Evolutionary conservation across 1,284 basidiomycete species (phyloP).

Genomic region (Xerocomus amazonicus): DNA sequence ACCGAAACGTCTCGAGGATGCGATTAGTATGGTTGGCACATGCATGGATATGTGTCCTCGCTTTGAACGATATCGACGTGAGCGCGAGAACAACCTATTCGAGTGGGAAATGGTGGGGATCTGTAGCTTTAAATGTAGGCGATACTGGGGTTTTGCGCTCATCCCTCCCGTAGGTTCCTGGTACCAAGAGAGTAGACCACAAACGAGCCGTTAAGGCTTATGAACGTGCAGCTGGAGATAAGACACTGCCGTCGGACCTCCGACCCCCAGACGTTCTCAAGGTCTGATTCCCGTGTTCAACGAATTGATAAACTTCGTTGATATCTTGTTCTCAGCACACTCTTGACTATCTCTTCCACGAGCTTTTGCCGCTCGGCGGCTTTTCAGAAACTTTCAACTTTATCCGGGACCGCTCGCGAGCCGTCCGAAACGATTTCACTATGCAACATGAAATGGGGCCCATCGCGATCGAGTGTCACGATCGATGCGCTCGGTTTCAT

Average conservation of each 20-base stretch:
- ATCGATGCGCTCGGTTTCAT: slow-evolving; percentile 92
- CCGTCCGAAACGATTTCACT: slow-evolving; percentile 92
- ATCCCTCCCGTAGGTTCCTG: slow-evolving; percentile 53
- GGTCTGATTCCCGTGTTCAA: slow-evolving; percentile 38
- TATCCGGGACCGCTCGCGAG: slow-evolving; percentile 88
- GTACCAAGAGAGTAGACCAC: slow-evolving; percentile 80
- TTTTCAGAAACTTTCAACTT: slow-evolving; percentile 78
- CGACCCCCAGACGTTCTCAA: slow-evolving; percentile 84
- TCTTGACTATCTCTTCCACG: slow-evolving; percentile 88
- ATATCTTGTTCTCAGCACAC: slow-evolving; percentile 53
- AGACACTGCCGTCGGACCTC: slow-evolving; percentile 88
- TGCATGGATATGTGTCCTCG: slow-evolving; percentile 94
- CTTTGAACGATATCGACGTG: slow-evolving; percentile 88
- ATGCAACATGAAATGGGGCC: slow-evolving; percentile 83
- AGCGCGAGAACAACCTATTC: slow-evolving; percentile 86
- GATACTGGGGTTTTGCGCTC: slow-evolving; percentile 35
- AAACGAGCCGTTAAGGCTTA: slow-evolving; percentile 91
- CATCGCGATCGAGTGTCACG: slow-evolving; percentile 86
- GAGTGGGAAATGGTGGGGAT: slow-evolving; percentile 78
- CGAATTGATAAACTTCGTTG: not conserved
- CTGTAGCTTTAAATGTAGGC: slow-evolving; percentile 7
- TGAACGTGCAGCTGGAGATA: slow-evolving; percentile 92
- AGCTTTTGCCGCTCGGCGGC: slow-evolving; percentile 67
- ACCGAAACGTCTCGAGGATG: slow-evolving; percentile 79
- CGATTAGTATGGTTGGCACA: slow-evolving; percentile 87